Evolutionary conservation across 176 grass and related monocot genomes (phyloP), one percentile per base, ranked within the genome.

Genomic region (Musa acuminata): DNA sequence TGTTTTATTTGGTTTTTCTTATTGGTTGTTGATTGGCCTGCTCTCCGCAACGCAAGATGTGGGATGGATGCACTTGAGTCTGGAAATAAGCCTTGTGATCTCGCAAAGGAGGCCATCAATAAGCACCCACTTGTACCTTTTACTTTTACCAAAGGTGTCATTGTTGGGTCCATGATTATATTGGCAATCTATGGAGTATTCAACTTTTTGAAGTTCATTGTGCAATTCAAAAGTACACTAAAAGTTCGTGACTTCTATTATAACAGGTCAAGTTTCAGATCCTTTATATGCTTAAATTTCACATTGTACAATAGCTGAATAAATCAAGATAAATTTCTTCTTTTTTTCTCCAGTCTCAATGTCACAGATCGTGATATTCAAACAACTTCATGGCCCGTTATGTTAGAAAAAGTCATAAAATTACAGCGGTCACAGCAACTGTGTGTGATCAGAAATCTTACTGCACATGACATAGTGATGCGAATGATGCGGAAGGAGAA

Each of bases 401-500:
- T 99, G 85, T 82, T 99, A 10, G 88, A 94, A 77, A 99, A 94
- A 80, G 88, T 91, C 76, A 80, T 94, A 62, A 73, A 83, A 29
- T 82, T 99, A 68, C 95, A 99, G 26, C 83, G 76, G 60, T 87
- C 86, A 50, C 78, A 87, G 73, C 85, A 89, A 80, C 82, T 99
- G 10, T 99, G 95, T 80, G 88, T 99, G 78, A 91, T 99, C 69
- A 99, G 87, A 81, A 86, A 91, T 80, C 85, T 99, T 62, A 91
- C 88, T 0, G 95, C 93, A 76, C 95, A 99, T 81, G 95, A 99
- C 58, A 78, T 99, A 74, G 64, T 99, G 35, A 99, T 99, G 95
- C 84, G 95, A 80, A 91, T 99, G 80, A 99, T 94, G 91, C 89
- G 95, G 23, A 99, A 99, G 82, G 95, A 99, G 74, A 99, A 99